These are phyloP conservation scores for Phycomyces nitens DNA, from an alignment of 192 early-diverging fungal species.

Conservation along the genomic window DNA sequence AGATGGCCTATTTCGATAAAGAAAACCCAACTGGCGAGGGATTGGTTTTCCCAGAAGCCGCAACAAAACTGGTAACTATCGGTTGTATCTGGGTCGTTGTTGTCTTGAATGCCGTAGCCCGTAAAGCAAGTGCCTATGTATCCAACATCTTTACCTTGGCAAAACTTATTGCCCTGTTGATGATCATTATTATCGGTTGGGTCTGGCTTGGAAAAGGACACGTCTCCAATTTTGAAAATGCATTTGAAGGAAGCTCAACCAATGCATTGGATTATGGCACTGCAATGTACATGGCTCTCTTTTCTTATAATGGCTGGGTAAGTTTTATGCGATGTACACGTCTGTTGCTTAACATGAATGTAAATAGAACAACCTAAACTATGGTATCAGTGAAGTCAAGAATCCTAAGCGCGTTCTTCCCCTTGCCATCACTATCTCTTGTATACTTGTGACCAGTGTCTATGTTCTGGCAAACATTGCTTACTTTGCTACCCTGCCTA, in stretches of 20 bases:
- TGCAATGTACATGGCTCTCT: conserved; percentile 62
- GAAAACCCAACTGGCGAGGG: neutral
- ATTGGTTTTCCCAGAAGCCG: conserved; percentile 12
- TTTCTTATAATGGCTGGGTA: conserved; percentile 57
- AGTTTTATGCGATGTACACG: conserved; percentile 1
- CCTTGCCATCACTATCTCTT: conserved; percentile 64
- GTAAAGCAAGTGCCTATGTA: conserved; percentile 46
- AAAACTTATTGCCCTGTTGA: conserved; percentile 65
- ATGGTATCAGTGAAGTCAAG: conserved; percentile 78
- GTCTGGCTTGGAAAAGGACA: conserved; percentile 59
- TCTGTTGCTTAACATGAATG: too few relatives aligned
- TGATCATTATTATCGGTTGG: conserved; percentile 67
- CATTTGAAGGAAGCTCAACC: conserved; percentile 50
- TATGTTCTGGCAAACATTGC: conserved; percentile 80
- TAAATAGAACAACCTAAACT: conserved; percentile 64
- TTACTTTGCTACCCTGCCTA: conserved; percentile 76
- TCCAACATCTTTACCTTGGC: conserved; percentile 67
- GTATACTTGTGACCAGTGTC: conserved; percentile 60
- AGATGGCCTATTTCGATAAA: conserved; percentile 43
- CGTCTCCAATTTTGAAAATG: conserved; percentile 42
- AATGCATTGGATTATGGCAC: conserved; percentile 63
- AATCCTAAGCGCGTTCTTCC: conserved; percentile 70
- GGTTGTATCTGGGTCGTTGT: conserved; percentile 30
- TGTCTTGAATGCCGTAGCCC: conserved; percentile 41
- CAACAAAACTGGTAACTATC: conserved; percentile 28